Base-by-base conservation (phyloP, 805 yeast species). In the Suhomyces prunicola region DNA sequence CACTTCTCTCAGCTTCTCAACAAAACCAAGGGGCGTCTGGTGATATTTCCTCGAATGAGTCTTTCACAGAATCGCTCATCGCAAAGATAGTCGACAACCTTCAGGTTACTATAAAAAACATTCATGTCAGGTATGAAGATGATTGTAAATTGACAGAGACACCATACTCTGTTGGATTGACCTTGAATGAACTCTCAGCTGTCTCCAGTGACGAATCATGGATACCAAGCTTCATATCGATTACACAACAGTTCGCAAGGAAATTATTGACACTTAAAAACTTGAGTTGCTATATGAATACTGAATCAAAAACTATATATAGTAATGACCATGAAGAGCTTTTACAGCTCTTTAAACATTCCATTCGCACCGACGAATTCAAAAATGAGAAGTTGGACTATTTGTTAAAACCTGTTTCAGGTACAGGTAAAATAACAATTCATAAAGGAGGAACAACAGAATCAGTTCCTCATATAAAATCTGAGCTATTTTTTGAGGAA, bases 111-210 rank as follows among this genome's bases (percentile, higher is more conserved):
- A 89, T 94, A 58, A 89, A 86, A 61, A 90, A 90, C 64, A 94
- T 94, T 57, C 99, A 94, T 68, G 69, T 94, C 19, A 79, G 99
- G 53, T 94, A 92, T 63, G 99, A 96, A 63, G 99, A 94, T 70
- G 79, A 77, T 53, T 73, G 80, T 6, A 79, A 83, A 4, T 85
- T 90, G 58, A 85, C 96, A 0, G 87, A 85, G 53, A 64, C 67
- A 29, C 96, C 97, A 2, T 89, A 88, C 59, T 78, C 97, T 0
- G 70, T 91, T 39, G 99, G 99, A 4, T 60, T 90, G 15, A 87
- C 96, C 0, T 77, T 94, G 47, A 81, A 83, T 42, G 98, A 94
- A 70, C 76, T 94, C 42, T 90, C 97, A 0, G 98, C 97, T 0
- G 88, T 91, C 0, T 90, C 97, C 1, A 86, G 98, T 0, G 92